Base-by-base conservation (phyloP, 2,329 filamentous ascomycete genomes). In the Alternaria triticina region DNA sequence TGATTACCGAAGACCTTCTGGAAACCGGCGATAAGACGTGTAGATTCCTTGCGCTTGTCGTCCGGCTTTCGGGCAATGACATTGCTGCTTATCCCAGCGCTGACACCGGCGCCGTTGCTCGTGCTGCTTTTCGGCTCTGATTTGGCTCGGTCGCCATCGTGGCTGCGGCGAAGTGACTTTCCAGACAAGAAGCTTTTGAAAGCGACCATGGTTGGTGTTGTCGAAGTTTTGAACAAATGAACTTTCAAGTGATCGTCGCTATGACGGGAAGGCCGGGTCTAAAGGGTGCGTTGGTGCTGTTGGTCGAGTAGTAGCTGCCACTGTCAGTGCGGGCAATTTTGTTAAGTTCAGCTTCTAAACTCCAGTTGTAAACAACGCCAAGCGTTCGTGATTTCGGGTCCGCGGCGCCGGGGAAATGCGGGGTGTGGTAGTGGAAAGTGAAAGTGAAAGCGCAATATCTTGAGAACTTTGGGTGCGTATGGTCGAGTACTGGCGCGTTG, bases 181-280 rank as follows among this genome's bases (percentile, higher is more conserved):
- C 47, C 44, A 22, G 49, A 55, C 20, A 62, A n/a, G 13, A 62
- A 50, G 20, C 25, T 15, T n/a, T 30, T 54, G 45, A 55, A 40
- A 77, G 88, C 47, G 33, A 76, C 88, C 4, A 84, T 73, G 84
- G 6, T 85, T n/a, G 17, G n/a, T 43, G 51, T 15, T 27, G 4
- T 49, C 27, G 5, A 5, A 25, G 4, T 43, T 1, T 17, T 40
- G 36, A 11, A 17, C 3, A 17, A n/a, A 6, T 40, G 15, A 40
- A 10, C 9, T 40, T 10, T 40, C 8, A 22, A 17, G 27, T 23
- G 50, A 12, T 40, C 11, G 7, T 40, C 13, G n/a, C 44, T 23
- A 12, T 12, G n/a, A 40, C 17, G 12, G 15, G 2, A 6, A 23
- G n/a, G 3, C 13, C 8, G 13, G 47, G 6, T 1, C 15, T 22